These are phyloP conservation scores for Petrea volubilis DNA, from an alignment of 257 asterid genomes.

Conservation along the genomic window DNA sequence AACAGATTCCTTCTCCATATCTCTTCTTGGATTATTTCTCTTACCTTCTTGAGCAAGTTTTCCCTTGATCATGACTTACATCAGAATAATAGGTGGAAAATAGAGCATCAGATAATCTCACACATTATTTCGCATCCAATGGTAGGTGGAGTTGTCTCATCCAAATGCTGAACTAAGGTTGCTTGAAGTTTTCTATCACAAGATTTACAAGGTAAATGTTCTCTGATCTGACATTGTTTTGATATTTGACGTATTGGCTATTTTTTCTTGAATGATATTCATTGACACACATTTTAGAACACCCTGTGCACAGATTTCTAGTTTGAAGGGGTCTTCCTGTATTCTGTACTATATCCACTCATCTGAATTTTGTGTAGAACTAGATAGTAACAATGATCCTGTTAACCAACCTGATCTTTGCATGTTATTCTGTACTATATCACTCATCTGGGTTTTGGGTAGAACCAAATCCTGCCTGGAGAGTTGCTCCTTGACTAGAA, in stretches of 20 bases:
- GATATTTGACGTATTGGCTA: constrained; percentile 7
- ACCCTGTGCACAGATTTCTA: background rate
- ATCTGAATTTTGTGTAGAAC: background rate
- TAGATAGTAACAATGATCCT: background rate
- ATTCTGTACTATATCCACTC: background rate
- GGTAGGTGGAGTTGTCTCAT: constrained; percentile 62
- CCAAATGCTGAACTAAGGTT: constrained; percentile 66
- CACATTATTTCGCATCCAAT: constrained; percentile 26
- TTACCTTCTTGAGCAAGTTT: constrained; percentile 6
- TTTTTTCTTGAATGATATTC: background rate
- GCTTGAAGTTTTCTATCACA: constrained; percentile 69
- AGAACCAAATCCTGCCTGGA: constrained; percentile 9
- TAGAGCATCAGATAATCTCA: constrained; percentile 13
- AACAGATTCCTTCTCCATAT: background rate
- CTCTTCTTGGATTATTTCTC: background rate
- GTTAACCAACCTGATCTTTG: background rate
- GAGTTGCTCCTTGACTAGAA: background rate
- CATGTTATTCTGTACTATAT: too few species aligned
- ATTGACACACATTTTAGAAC: background rate
- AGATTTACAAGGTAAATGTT: constrained; percentile 62
- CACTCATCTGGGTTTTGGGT: too few species aligned
- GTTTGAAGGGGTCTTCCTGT: constrained; percentile 1
- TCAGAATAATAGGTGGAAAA: background rate
- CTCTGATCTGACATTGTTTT: constrained; percentile 3
- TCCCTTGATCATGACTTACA: background rate